Percentiles rank a stretch among this genome's conserved stretches.
These are phyloP conservation scores for Colletotrichum lentis DNA, from an alignment of 2,329 filamentous ascomycete genomes.

Conservation along the genomic window DNA sequence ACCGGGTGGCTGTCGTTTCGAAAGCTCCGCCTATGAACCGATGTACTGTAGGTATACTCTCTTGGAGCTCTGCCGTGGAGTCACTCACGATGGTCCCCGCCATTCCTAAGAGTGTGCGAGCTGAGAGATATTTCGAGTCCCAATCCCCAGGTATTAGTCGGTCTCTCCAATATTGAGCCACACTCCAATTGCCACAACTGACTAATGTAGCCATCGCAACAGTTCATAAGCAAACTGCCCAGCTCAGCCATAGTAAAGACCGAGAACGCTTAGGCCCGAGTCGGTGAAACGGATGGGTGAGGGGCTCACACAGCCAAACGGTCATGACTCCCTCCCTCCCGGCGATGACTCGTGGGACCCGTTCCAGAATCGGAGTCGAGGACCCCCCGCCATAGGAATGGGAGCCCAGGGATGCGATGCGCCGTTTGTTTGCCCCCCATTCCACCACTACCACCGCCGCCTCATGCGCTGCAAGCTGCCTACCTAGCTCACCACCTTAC, in stretches of 20 bases:
- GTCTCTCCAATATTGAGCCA: not conserved
- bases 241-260: not conserved
- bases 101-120: not conserved
- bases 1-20: not conserved
- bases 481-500: no score
- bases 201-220: not conserved
- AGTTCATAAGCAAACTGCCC: not conserved
- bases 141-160: not conserved
- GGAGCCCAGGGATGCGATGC: constrained; percentile 20
- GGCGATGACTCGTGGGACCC: constrained; percentile 28
- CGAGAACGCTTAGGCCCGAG: not conserved
- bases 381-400: constrained; percentile 18
- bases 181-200: constrained; percentile 1
- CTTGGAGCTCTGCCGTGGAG: not conserved
- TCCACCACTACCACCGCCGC: not conserved
- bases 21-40: not conserved
- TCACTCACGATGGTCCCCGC: not conserved
- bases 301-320: not conserved
- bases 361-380: constrained; percentile 35
- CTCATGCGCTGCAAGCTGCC: not conserved
- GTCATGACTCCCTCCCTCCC: not conserved
- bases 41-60: not conserved
- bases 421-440: not conserved
- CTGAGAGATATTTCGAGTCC: not conserved
- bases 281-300: not conserved